A percentile compares a stretch with the other conserved stretches of the same genome.
Conservation (phyloP, 768 basidiomycete genomes). For the Paxillus ammoniavirescens region DNA sequence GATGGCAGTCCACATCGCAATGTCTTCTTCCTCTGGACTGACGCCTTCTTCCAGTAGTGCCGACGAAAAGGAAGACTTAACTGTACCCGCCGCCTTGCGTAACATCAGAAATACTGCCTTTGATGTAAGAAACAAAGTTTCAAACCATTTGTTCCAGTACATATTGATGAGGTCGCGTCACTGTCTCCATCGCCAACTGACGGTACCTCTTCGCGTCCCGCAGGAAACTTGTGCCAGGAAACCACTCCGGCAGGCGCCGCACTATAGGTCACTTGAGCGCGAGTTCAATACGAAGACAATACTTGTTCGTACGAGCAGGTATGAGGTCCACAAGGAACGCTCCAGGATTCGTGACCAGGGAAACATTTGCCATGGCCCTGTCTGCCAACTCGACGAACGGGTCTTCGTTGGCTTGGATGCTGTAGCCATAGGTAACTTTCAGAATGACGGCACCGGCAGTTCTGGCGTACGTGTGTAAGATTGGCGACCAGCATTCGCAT, state of each 20-base stretch:
- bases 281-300: too few species aligned
- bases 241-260: slow-evolving; percentile 32
- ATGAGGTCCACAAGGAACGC: slow-evolving; percentile 22
- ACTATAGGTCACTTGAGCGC: slow-evolving; percentile 16
- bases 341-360: slow-evolving; percentile 2
- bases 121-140: not conserved
- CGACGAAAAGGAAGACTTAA: slow-evolving; percentile 19
- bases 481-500: too few species aligned
- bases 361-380: slow-evolving; percentile 18
- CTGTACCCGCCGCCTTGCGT: slow-evolving; percentile 15
- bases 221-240: slow-evolving; percentile 36
- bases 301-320: slow-evolving; percentile 14
- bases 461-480: slow-evolving; percentile 1
- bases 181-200: slow-evolving; percentile 33
- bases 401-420: slow-evolving; percentile 34
- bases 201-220: slow-evolving; percentile 26
- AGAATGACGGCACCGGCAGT: slow-evolving; percentile 30
- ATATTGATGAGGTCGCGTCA: slow-evolving; percentile 43
- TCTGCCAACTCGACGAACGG: slow-evolving; percentile 33
- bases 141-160: slow-evolving; percentile 48
- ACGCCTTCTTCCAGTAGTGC: slow-evolving; percentile 9
- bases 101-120: not conserved
- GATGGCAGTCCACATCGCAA: slow-evolving; percentile 18
- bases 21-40: slow-evolving; percentile 14
- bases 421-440: slow-evolving; percentile 40